These are phyloP conservation scores for Neoarthrinium moseri DNA, from an alignment of 2,329 filamentous ascomycete genomes.

Conservation along the genomic window DNA sequence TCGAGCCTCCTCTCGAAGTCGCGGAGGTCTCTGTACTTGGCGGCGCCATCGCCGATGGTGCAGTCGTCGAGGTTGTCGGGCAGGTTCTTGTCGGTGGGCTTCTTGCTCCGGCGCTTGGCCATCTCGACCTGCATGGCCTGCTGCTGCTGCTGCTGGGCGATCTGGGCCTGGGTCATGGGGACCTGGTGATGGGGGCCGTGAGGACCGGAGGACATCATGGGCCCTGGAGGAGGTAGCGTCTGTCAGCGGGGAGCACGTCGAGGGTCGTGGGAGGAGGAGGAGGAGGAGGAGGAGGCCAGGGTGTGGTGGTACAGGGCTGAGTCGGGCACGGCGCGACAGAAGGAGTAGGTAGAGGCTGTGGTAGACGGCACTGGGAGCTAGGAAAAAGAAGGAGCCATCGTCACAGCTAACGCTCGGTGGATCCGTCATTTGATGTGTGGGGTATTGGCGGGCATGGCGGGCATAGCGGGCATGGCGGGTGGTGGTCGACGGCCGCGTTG, in stretches of 20 bases:
- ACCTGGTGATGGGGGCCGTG: conserved; percentile 46
- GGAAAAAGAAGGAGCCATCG: conserved; percentile 8
- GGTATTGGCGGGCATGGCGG: conserved; percentile 1
- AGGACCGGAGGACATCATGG: conserved; percentile 55
- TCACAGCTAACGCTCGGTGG: conserved; percentile 12
- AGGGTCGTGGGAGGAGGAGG: conserved; percentile 4
- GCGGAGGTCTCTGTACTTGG: conserved; percentile 79
- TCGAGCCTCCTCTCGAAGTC: conserved; percentile 87
- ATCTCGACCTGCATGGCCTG: conserved; percentile 56
- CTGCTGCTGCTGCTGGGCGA: conserved; percentile 49
- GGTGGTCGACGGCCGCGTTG: too few relatives aligned
- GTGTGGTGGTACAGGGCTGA: neutral
- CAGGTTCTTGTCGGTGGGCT: conserved; percentile 92
- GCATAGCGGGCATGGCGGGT: too few relatives aligned
- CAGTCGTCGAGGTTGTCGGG: conserved; percentile 85
- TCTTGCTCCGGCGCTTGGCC: conserved; percentile 78
- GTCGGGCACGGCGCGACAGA: neutral
- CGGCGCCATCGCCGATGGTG: conserved; percentile 77
- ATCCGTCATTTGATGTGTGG: conserved; percentile 12
- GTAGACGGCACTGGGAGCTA: too few relatives aligned
- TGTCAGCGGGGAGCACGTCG: conserved; percentile 15
- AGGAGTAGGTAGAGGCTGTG: neutral
- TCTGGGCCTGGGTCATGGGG: conserved; percentile 53
- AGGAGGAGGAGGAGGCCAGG: neutral
- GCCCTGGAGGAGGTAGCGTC: conserved; percentile 34